phyloP scores from a whole-genome alignment of 495 filamentous ascomycete species.

The Xylaria cubensis region DNA sequence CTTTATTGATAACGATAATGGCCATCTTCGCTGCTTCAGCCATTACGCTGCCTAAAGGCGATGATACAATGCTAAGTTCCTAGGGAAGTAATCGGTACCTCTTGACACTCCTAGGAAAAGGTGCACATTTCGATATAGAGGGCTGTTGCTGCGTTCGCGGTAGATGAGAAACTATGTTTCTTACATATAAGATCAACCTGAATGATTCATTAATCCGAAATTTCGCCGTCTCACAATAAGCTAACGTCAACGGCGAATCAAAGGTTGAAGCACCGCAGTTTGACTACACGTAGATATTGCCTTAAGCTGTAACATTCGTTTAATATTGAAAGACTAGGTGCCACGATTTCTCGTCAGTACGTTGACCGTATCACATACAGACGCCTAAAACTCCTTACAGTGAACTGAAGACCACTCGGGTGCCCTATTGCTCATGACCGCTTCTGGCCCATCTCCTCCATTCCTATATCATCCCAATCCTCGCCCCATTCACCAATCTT shows the following conservation, averaged over 20 bases:
- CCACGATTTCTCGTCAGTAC: neutral
- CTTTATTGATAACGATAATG: constrained; percentile 22
- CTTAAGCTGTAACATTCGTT: neutral
- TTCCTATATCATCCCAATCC: constrained; percentile 68
- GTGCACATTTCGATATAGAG: neutral
- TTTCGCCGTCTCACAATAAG: neutral
- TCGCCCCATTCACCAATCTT: constrained; percentile 61
- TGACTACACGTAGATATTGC: neutral
- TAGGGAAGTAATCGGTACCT: neutral
- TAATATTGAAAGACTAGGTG: neutral
- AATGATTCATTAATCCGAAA: neutral
- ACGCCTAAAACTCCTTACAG: constrained; percentile 21
- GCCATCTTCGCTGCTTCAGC: constrained; percentile 20
- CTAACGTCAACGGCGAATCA: neutral
- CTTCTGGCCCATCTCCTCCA: constrained; percentile 75
- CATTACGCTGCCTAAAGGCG: neutral
- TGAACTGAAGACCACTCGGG: constrained; percentile 22
- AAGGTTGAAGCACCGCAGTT: neutral
- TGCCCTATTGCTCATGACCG: constrained; percentile 45
- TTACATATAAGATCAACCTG: neutral
- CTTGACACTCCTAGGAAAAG: neutral
- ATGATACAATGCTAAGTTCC: neutral
- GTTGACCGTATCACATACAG: constrained; percentile 25
- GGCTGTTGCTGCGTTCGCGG: neutral
- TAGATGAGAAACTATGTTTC: constrained; percentile 1